Evolutionary conservation across 169 alveolate genomes (phyloP).

Genomic region (Plasmodium gonderi): DNA sequence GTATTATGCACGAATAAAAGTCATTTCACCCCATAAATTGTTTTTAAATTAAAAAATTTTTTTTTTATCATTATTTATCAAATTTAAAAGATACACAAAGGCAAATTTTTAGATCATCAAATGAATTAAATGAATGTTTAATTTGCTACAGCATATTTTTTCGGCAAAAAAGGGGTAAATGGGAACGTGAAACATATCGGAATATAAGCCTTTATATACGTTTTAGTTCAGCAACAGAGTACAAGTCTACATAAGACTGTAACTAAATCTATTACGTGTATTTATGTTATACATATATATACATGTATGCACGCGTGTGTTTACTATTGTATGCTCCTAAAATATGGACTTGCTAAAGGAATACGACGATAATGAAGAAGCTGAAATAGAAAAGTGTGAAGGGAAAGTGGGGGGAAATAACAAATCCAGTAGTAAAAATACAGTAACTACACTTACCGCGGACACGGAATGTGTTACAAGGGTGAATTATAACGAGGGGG

Average conservation of each 20-base stretch:
- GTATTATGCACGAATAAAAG: not conserved
- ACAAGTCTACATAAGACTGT: not conserved
- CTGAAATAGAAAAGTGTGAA: conserved; percentile 5
- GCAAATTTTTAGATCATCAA: not conserved
- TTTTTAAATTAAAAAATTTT: not conserved
- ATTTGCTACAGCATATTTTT: not conserved
- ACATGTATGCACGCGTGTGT: not conserved
- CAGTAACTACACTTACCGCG: not conserved
- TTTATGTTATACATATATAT: conserved; percentile 4
- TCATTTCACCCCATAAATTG: not conserved
- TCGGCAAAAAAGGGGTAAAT: not conserved
- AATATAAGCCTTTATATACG: not conserved
- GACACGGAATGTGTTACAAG: not conserved
- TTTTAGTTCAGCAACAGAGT: not conserved
- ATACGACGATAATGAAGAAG: conserved; percentile 61
- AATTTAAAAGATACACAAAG: not conserved
- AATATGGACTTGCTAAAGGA: conserved; percentile 69
- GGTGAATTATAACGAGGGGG: not conserved
- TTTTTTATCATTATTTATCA: not conserved
- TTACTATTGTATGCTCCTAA: conserved; percentile 1
- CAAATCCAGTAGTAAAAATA: not conserved
- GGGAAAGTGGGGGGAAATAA: not conserved
- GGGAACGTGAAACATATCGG: not conserved
- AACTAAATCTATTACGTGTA: not conserved
- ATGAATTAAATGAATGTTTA: not conserved